Evolutionary conservation across 805 yeast genomes (phyloP), one percentile per base, ranked within the genome.

Genomic region (Zygoascus biomembranicola): DNA sequence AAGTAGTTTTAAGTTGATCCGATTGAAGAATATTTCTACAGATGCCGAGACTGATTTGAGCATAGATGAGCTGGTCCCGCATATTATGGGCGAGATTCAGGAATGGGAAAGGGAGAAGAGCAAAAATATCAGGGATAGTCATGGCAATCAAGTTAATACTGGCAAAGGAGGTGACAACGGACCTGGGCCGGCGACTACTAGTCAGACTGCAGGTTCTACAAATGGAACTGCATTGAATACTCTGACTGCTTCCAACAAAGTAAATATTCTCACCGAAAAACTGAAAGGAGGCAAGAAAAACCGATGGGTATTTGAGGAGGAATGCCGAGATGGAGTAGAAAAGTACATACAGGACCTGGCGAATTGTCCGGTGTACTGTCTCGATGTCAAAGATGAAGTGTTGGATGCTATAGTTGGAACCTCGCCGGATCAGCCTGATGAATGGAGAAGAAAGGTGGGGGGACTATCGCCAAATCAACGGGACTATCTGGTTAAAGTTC

Each of bases 321-420:
- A 79, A 52, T 80, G 95, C 0, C 79, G 78, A 57, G 75, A 77
- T 52, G 85, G 86, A 0, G 76, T 87, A 0, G 75, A 77, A 1
- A 64, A 70, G 2, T 72, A 84, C 47, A 64, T 89, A 43, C 75
- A 76, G 49, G 75, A 73, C 10, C 66, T 92, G 42, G 73, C 83
- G 0, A 69, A 72, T 20, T 84, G 94, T 0, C 92, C 97, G 0
- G 78, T 92, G 0, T 74, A 90, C 47, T 79, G 85, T 0, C 80
- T 92, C 35, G 98, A 92, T 64, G 69, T 82, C 11, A 77, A 84
- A 56, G 96, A 88, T 60, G 97, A 90, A 57, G 86, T 88, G 1
- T 67, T 94, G 56, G 92, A 90, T 50, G 86, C 90, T 77, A 86
- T 92, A 42, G 49, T 58, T 8, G 54, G 61, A 8, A 57, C 66